Percentiles rank a stretch among this genome's conserved stretches.
Conservation (phyloP, 768 basidiomycete species). For the Trametopsis cervina region DNA sequence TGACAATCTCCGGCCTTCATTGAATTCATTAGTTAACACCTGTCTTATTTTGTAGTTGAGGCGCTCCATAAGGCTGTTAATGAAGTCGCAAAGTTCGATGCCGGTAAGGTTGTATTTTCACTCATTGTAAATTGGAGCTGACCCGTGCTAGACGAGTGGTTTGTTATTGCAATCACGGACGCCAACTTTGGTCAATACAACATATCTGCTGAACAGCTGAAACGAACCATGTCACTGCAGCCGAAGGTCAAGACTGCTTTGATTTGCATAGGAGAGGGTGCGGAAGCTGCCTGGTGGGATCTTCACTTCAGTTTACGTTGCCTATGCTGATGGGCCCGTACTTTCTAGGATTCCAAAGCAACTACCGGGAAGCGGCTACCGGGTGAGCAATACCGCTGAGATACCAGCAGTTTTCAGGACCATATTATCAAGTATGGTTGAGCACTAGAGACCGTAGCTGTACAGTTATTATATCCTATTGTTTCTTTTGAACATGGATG, state of each 20-base stretch:
- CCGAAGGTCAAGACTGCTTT: conserved; percentile 62
- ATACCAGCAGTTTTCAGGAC: conserved; percentile 59
- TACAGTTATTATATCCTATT: neutral
- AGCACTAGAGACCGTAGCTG: conserved; percentile 6
- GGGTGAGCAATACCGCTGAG: conserved; percentile 53
- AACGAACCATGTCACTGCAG: conserved; percentile 48
- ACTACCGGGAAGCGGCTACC: conserved; percentile 55
- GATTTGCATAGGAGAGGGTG: conserved; percentile 65
- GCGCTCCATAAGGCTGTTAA: conserved; percentile 57
- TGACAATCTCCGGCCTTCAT: conserved; percentile 4
- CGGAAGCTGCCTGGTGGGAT: conserved; percentile 52
- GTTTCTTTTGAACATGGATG: too few relatives aligned
- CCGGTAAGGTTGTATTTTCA: conserved; percentile 31
- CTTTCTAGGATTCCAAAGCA: conserved; percentile 47
- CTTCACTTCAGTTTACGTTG: neutral
- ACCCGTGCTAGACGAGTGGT: conserved; percentile 49
- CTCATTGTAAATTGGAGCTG: neutral
- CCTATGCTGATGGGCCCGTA: neutral
- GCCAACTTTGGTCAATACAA: conserved; percentile 61
- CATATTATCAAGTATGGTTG: conserved; percentile 37
- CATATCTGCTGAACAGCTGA: conserved; percentile 53
- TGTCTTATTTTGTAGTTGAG: conserved; percentile 36
- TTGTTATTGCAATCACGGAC: conserved; percentile 66
- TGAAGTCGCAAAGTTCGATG: conserved; percentile 55
- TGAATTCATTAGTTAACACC: conserved; percentile 9